Conservation (phyloP, 257 asterid genomes). For the Nicotiana sylvestris region DNA sequence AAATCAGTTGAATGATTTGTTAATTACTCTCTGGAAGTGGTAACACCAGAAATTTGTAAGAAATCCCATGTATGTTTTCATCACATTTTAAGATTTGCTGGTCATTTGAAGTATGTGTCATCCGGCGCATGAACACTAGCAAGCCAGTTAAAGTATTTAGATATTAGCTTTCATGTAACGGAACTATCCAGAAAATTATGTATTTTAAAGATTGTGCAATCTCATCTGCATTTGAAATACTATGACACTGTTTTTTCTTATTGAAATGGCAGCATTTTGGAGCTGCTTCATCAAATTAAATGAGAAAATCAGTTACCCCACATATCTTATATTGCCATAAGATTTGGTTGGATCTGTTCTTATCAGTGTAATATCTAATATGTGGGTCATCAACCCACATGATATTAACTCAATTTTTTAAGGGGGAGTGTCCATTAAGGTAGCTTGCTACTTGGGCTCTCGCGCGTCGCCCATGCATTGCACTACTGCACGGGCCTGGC, state of each 20-base stretch:
- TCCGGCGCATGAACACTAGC: constrained; percentile 4
- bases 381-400: too few relatives aligned
- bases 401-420: too few relatives aligned
- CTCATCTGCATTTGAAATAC: neutral
- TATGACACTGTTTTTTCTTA: neutral
- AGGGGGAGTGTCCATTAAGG: too few relatives aligned
- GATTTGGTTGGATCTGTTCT: neutral
- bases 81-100: neutral
- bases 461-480: too few relatives aligned
- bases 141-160: neutral
- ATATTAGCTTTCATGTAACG: neutral
- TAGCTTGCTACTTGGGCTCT: too few relatives aligned
- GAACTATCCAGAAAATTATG: neutral
- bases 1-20: neutral
- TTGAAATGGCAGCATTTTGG: neutral
- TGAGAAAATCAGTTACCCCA: neutral
- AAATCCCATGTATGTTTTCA: neutral
- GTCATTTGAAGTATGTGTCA: neutral
- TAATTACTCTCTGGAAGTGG: neutral
- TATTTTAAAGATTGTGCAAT: neutral
- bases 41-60: neutral
- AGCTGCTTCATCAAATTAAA: neutral
- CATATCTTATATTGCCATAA: neutral
- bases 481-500: too few relatives aligned
- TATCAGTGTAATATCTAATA: too few relatives aligned